These are phyloP conservation scores for Penicillium sumatraense DNA, from an alignment of 2,329 filamentous ascomycete species.

Conservation along the genomic window DNA sequence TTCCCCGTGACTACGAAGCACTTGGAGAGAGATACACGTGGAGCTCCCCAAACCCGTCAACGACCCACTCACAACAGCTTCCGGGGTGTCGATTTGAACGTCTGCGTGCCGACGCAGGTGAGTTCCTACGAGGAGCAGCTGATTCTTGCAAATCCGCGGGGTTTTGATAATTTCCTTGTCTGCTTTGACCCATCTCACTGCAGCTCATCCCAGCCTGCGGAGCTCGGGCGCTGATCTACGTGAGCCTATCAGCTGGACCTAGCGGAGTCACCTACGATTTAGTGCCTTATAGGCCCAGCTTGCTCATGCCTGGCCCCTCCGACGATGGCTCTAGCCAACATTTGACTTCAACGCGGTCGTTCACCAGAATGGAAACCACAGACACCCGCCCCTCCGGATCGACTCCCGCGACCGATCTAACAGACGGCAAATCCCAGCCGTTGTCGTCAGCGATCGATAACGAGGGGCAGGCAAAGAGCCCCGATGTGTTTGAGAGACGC, in stretches of 20 bases:
- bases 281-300: constrained; percentile 32
- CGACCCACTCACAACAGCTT: background rate
- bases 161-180: background rate
- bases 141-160: background rate
- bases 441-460: constrained; percentile 24
- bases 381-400: constrained; percentile 28
- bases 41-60: background rate
- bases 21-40: background rate
- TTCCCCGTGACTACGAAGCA: background rate
- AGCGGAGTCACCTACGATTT: constrained; percentile 24
- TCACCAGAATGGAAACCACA: constrained; percentile 38
- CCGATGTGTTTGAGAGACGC: constrained; percentile 52
- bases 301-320: constrained; percentile 29
- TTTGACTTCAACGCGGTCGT: constrained; percentile 35
- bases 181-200: background rate
- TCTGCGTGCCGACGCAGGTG: background rate
- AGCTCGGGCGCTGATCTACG: constrained; percentile 29
- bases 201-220: background rate
- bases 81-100: background rate
- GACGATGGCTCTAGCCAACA: constrained; percentile 28
- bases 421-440: constrained; percentile 30
- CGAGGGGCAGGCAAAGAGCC: constrained; percentile 30
- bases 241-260: constrained; percentile 34
- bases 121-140: background rate
- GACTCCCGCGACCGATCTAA: constrained; percentile 30